Base-by-base conservation (phyloP, 345 rosid genomes). In the Clausena lansium region DNA sequence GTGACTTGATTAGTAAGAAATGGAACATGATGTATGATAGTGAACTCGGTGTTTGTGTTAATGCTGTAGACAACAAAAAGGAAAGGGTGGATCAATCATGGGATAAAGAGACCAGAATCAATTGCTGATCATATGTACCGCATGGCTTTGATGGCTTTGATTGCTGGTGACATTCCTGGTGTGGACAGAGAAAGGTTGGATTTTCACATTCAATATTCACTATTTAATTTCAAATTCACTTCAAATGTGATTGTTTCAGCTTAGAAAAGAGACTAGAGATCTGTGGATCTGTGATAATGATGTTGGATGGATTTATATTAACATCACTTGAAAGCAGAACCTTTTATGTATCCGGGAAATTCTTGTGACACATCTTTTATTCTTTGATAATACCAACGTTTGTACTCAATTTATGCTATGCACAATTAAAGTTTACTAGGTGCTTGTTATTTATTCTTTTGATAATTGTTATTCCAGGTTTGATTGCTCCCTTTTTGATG, bases 71-170 rank as follows among this genome's bases (percentile, higher is more conserved):
- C 96, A 15, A 95, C 99, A 14, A 95, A 95, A 83, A 91, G 99
- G 79, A 88, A 92, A 77, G 99, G 98, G 66, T 95, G 99, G 99
- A 86, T 95, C 55, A 91, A 91, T 83, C 91, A 93, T 78, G 99
- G 91, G 67, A 88, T 95, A 25, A 85, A 86, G 67, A 90, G 90
- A 77, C 90, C 99, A 64, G 97, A 95, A 79, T 93, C 99, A 4
- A 90, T 95, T 74, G 93, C 97, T 60, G 98, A 93, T 85, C 99
- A 95, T 74, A 95, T 95, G 99, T 91, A 93, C 78, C 87, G 97
- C 65, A 95, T 93, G 99, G 89, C 97, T 75, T 80, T 95, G 67
- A 93, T 95, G 99, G 95, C 92, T 71, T 83, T 95, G 71, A 88
- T 93, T 61, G 91, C 91, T 60, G 89, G 84, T 67, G 97, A 95